Conservation (phyloP, 768 basidiomycete species). For the Cystofilobasidium capitatum region DNA sequence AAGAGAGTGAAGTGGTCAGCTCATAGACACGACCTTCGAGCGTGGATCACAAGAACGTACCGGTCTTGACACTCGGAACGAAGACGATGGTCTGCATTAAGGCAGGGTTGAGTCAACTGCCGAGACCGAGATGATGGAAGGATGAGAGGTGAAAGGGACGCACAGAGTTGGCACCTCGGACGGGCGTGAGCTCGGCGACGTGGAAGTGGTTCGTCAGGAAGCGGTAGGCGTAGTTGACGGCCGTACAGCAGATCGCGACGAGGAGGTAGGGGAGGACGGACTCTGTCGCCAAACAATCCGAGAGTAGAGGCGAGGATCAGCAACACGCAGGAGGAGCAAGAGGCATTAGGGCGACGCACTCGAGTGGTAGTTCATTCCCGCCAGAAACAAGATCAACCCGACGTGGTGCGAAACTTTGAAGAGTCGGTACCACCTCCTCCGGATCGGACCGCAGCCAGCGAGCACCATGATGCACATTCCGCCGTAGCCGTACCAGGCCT, state of each 20-base stretch:
- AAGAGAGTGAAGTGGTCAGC: no score
- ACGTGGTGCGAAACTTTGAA: conserved; percentile 33
- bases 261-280: conserved; percentile 30
- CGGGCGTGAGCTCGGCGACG: conserved; percentile 24
- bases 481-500: conserved; percentile 26
- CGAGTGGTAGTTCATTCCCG: conserved; percentile 24
- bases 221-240: conserved; percentile 29
- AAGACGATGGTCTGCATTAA: conserved; percentile 28
- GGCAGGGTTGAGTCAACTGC: no score
- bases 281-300: no score
- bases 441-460: conserved; percentile 24
- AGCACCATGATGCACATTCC: conserved; percentile 19
- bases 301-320: no score
- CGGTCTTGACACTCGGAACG: conserved; percentile 13
- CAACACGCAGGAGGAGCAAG: no score
- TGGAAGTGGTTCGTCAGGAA: conserved; percentile 27
- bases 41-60: no score
- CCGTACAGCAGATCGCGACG: conserved; percentile 24
- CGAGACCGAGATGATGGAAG: no score
- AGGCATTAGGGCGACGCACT: no score
- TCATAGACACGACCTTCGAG: no score
- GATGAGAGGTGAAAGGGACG: background rate
- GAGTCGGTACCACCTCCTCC: conserved; percentile 28
- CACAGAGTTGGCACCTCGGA: background rate
- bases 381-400: conserved; percentile 30